Conservation (phyloP, 352 stramenopile genomes). For the Blastocystis sp. region DNA sequence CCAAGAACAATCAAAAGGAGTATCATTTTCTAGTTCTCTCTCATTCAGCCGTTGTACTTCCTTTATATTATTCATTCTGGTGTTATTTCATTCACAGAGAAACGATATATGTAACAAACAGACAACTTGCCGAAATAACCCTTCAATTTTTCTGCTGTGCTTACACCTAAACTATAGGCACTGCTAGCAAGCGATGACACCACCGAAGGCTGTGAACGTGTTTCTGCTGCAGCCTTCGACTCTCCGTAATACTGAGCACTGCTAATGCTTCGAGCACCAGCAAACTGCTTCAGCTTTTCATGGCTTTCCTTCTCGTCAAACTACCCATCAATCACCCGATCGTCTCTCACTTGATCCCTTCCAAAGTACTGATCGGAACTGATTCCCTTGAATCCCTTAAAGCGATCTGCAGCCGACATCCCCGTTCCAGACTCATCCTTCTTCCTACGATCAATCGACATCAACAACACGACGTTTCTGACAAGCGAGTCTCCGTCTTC, state of each 20-base stretch:
- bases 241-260: slow-evolving; percentile 57
- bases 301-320: slow-evolving; percentile 48
- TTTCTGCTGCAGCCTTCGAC: not conserved
- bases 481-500: not conserved
- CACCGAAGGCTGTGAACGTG: not conserved
- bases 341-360: not conserved
- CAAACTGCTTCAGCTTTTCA: slow-evolving; percentile 61
- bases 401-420: slow-evolving; percentile 16
- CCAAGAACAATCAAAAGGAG: slow-evolving; percentile 54
- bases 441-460: not conserved
- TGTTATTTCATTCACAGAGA: not conserved
- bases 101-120: not conserved
- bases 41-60: slow-evolving; percentile 33
- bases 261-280: slow-evolving; percentile 57
- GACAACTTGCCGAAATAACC: not conserved
- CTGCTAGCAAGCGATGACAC: slow-evolving; percentile 3
- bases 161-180: not conserved
- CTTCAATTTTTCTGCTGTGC: not conserved
- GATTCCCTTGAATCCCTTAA: slow-evolving; percentile 57
- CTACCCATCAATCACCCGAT: not conserved
- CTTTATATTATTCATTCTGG: slow-evolving; percentile 46
- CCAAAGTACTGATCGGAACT: slow-evolving; percentile 56
- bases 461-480: not conserved
- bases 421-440: not conserved
- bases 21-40: slow-evolving; percentile 21